A percentile compares a stretch with the other conserved stretches of the same genome.
Conservation (phyloP, 2,329 filamentous ascomycete genomes). For the Emmonsia crescens region DNA sequence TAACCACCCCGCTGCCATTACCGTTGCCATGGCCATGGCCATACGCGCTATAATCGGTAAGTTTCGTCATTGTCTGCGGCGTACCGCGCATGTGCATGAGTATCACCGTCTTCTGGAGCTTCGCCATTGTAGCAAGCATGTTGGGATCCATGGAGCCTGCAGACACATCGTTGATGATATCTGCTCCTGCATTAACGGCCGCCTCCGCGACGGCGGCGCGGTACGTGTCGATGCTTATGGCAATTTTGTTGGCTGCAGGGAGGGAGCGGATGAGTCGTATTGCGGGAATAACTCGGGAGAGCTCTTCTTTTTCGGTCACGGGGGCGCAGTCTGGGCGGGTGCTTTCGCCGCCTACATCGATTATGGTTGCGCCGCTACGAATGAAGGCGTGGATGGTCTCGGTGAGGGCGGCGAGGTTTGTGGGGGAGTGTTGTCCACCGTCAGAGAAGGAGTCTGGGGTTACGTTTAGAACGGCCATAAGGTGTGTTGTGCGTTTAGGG, state of each 20-base stretch:
- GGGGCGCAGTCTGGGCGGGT: slow-evolving; percentile 66
- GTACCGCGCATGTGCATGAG: slow-evolving; percentile 93
- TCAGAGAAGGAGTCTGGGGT: slow-evolving; percentile 97
- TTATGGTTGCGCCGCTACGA: slow-evolving; percentile 61
- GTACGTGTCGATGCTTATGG: slow-evolving; percentile 88
- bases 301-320: slow-evolving; percentile 62
- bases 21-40: not conserved
- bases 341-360: slow-evolving; percentile 90
- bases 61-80: slow-evolving; percentile 65
- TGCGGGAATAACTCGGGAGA: slow-evolving; percentile 66
- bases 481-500: slow-evolving; percentile 50
- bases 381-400: slow-evolving; percentile 54
- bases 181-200: slow-evolving; percentile 66
- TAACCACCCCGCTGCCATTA: slow-evolving; percentile 44
- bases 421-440: slow-evolving; percentile 54
- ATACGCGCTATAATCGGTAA: slow-evolving; percentile 54
- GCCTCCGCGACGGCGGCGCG: slow-evolving; percentile 69
- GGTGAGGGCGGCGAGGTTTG: slow-evolving; percentile 41
- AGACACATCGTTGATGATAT: slow-evolving; percentile 92
- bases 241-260: slow-evolving; percentile 51
- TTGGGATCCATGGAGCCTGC: slow-evolving; percentile 64
- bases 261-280: slow-evolving; percentile 60
- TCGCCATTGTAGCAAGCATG: slow-evolving; percentile 74
- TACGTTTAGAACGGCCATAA: slow-evolving; percentile 93
- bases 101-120: slow-evolving; percentile 64